phyloP scores from a whole-genome alignment of 805 yeast species.

The Yarrowia deformans region DNA sequence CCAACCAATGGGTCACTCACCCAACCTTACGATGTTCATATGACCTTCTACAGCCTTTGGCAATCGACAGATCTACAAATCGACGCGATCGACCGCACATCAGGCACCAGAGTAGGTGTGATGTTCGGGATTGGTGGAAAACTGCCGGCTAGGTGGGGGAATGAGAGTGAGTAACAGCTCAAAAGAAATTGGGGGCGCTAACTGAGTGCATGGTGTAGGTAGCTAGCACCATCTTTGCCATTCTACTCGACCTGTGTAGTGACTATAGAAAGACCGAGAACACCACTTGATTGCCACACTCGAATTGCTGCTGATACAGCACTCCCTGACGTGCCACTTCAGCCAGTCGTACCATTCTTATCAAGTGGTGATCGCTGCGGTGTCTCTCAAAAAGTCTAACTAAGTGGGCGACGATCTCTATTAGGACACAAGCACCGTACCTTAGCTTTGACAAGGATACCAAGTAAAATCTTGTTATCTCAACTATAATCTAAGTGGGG shows the following conservation, averaged over 20 bases:
- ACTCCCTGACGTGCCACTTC: not conserved
- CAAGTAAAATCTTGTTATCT: not conserved
- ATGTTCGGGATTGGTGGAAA: slow-evolving; percentile 20
- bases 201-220: not conserved
- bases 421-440: not conserved
- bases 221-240: not conserved
- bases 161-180: not conserved
- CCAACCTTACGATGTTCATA: not conserved
- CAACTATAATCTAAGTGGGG: not conserved
- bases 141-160: slow-evolving; percentile 13
- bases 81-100: slow-evolving; percentile 4
- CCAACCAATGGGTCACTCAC: not conserved
- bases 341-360: slow-evolving; percentile 27
- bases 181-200: not conserved
- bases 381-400: slow-evolving; percentile 10
- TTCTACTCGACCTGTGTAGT: not conserved
- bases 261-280: not conserved
- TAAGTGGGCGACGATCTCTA: not conserved
- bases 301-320: not conserved
- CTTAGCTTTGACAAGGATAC: not conserved
- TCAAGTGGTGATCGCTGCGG: slow-evolving; percentile 17
- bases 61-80: not conserved
- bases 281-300: not conserved
- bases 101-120: slow-evolving; percentile 6
- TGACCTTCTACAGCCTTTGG: not conserved